Conservation (phyloP, 2,329 filamentous ascomycete species). For the Stemphylium beticola region DNA sequence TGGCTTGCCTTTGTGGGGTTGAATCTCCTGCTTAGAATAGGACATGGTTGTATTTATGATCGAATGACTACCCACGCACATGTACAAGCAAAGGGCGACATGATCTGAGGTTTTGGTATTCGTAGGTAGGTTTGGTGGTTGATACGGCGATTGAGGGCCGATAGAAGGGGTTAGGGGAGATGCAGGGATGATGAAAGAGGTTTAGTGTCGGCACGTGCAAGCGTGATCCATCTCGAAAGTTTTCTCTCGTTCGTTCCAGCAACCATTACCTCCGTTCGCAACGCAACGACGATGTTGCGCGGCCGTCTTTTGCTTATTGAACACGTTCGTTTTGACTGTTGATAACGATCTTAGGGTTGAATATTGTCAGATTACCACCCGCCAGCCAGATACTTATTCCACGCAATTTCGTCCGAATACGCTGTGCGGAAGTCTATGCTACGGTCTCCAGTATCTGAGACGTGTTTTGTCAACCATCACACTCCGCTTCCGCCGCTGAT, state of each 20-base stretch:
- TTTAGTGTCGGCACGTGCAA: constrained; percentile 22
- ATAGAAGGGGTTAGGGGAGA: constrained; percentile 12
- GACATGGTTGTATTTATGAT: constrained; percentile 1
- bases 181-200: constrained; percentile 8
- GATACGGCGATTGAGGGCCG: background rate
- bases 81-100: background rate
- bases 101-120: background rate
- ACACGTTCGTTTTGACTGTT: background rate
- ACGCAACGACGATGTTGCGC: background rate
- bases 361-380: background rate
- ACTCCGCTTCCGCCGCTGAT: background rate
- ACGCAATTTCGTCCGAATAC: background rate
- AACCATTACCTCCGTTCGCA: background rate
- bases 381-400: background rate
- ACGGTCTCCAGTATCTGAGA: background rate
- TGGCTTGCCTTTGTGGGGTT: constrained; percentile 14
- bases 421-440: background rate
- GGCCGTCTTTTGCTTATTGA: background rate
- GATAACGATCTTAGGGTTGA: no score
- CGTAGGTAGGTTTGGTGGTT: background rate
- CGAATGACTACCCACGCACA: background rate
- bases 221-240: constrained; percentile 1
- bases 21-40: background rate
- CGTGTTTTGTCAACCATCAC: background rate
- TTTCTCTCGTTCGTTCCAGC: background rate